Base-by-base conservation (phyloP, 2,329 filamentous ascomycete species). In the Lomentospora prolificans region DNA sequence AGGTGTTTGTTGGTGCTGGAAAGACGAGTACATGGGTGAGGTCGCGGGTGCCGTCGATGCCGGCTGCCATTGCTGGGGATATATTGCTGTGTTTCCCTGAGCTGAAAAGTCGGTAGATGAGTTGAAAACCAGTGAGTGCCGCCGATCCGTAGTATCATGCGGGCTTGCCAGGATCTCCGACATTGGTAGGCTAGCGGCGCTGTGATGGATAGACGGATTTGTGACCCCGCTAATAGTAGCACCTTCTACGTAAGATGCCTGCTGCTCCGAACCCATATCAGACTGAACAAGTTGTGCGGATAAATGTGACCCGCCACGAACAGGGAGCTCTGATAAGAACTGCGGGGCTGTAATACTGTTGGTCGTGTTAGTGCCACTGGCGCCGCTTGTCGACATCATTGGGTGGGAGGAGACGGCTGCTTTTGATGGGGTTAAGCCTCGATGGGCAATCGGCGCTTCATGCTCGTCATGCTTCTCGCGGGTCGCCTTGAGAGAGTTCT, bases 11-110 rank as follows among this genome's bases (percentile, higher is more conserved):
- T 70, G 69, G 54, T 76, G 72, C 5, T 70, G 63, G 12, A 71
- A 67, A 53, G 76, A 78, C 1, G 74, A 63, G 59, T 80, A 80
- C 58, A 79, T 65, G 0, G 74, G 60, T 0, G 74, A 64, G 2
- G 69, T 69, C 33, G 64, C 70, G 0, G 76, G 65, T 0, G 72
- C 68, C 1, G 70, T 68, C 3, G 76, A 74, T 12, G 65, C 65
- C 22, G 72, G 65, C 58, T 73, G 74, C 77, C 76, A 79, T 8
- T 68, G 63, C 27, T 69, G 69, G 5, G 66, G 59, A 61, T 78
- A 79, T 50, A 79, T 63, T 14, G 64, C 63, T 9, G 68, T 65
- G 14, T 64, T 63, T 5, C 71, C 65, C 3, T 75, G 67, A 33
- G 66, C 71, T 24, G 66, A 61, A 48, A 77, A 80, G n/a, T 80